Evolutionary conservation across 495 filamentous ascomycete species (phyloP).

Genomic region (Coniosporium apollinis): DNA sequence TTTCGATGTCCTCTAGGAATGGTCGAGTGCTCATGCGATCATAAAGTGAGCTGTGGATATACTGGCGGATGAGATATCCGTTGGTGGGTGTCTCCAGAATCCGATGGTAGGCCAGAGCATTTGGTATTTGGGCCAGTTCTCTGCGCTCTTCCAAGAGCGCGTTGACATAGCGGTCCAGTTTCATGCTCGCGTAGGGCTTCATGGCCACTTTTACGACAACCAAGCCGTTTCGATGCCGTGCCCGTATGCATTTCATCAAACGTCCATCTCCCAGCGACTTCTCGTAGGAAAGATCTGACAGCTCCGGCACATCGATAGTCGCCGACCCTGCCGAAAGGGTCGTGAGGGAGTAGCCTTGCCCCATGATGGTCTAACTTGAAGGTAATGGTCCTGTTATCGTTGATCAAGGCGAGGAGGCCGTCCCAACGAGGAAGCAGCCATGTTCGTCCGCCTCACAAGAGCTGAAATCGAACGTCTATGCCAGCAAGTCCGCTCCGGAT

Average conservation of each 20-base stretch:
- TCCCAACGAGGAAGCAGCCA: too few relatives aligned
- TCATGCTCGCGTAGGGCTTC: conserved; percentile 67
- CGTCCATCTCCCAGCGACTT: conserved; percentile 83
- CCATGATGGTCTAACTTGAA: conserved; percentile 72
- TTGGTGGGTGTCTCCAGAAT: conserved; percentile 78
- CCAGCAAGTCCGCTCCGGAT: too few relatives aligned
- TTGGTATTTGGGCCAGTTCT: conserved; percentile 65
- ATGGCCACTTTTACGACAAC: conserved; percentile 88
- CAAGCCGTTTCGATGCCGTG: conserved; percentile 72
- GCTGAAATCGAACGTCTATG: too few relatives aligned
- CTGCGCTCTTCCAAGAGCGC: conserved; percentile 65
- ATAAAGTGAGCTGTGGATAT: conserved; percentile 89
- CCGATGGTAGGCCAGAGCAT: conserved; percentile 79
- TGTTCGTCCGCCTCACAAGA: too few relatives aligned
- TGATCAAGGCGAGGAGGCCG: too few relatives aligned
- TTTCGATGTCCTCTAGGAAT: conserved; percentile 93
- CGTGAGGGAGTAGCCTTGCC: conserved; percentile 87
- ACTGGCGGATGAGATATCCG: conserved; percentile 92
- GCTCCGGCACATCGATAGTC: conserved; percentile 84
- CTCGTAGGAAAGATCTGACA: conserved; percentile 78
- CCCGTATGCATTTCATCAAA: conserved; percentile 93
- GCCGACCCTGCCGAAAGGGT: conserved; percentile 79
- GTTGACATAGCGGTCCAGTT: conserved; percentile 59
- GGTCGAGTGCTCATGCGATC: conserved; percentile 93
- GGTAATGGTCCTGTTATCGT: too few relatives aligned